Evolutionary conservation across 176 grass and related monocot species (phyloP).

Genomic region (Urochloa ruziziensis): DNA sequence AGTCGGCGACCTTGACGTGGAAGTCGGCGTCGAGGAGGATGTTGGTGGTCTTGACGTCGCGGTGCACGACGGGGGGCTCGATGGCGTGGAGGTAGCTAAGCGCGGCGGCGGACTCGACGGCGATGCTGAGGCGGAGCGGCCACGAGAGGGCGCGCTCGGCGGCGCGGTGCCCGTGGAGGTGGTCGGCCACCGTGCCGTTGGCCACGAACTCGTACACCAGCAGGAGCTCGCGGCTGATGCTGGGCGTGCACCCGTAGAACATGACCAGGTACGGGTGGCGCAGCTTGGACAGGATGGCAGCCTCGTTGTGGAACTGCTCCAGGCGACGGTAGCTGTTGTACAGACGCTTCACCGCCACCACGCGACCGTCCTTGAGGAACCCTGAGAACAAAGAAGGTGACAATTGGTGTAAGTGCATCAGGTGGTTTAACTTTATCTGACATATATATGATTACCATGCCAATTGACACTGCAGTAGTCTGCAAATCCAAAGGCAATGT

Average conservation of each 20-base stretch:
- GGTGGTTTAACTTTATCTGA: neutral
- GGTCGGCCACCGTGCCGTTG: slow-evolving; percentile 87
- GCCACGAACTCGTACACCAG: slow-evolving; percentile 91
- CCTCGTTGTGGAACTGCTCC: slow-evolving; percentile 97
- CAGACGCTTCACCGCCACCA: slow-evolving; percentile 87
- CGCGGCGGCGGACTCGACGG: slow-evolving; percentile 82
- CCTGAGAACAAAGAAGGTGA: slow-evolving; percentile 39
- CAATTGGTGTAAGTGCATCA: neutral
- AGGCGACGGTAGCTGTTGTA: slow-evolving; percentile 69
- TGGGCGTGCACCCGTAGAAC: slow-evolving; percentile 92
- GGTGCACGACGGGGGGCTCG: slow-evolving; percentile 80
- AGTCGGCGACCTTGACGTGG: slow-evolving; percentile 95
- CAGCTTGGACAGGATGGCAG: slow-evolving; percentile 67
- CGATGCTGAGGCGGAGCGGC: slow-evolving; percentile 66
- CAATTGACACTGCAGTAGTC: neutral
- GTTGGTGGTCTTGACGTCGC: slow-evolving; percentile 89
- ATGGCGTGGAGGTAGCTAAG: slow-evolving; percentile 82
- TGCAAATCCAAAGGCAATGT: neutral
- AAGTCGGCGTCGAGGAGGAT: slow-evolving; percentile 76
- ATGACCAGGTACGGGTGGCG: slow-evolving; percentile 86
- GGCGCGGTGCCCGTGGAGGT: slow-evolving; percentile 71
- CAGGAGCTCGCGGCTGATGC: slow-evolving; percentile 70
- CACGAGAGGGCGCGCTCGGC: slow-evolving; percentile 62
- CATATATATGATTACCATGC: neutral
- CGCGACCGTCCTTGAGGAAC: slow-evolving; percentile 65